phyloP scores from a whole-genome alignment of 106 monocot species.

The Dendrobium huoshanense region DNA sequence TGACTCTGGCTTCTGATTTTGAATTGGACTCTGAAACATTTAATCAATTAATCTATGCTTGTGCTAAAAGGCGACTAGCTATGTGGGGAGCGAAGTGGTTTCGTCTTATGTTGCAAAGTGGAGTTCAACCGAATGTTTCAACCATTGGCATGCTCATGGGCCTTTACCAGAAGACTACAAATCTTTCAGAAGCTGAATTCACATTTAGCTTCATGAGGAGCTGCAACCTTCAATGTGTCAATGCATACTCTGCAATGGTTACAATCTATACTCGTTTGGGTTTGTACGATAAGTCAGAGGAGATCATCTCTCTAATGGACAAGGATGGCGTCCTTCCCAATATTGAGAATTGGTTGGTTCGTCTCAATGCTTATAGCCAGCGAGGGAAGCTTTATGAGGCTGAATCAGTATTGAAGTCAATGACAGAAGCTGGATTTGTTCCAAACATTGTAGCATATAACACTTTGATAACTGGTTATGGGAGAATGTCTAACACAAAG shows the following conservation, averaged over 20 bases:
- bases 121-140: slow-evolving; percentile 49
- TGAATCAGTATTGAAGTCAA: slow-evolving; percentile 48
- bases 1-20: slow-evolving; percentile 45
- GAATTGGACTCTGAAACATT: slow-evolving; percentile 47
- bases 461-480: slow-evolving; percentile 92
- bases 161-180: slow-evolving; percentile 65
- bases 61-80: slow-evolving; percentile 52
- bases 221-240: slow-evolving; percentile 35
- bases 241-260: slow-evolving; percentile 79
- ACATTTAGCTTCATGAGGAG: slow-evolving; percentile 65
- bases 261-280: slow-evolving; percentile 73
- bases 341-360: slow-evolving; percentile 86
- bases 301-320: slow-evolving; percentile 62
- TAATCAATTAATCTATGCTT: slow-evolving; percentile 59
- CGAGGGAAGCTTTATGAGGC: slow-evolving; percentile 83
- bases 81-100: slow-evolving; percentile 66
- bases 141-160: slow-evolving; percentile 88
- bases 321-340: slow-evolving; percentile 61
- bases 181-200: slow-evolving; percentile 60
- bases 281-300: slow-evolving; percentile 52
- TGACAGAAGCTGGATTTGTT: slow-evolving; percentile 40
- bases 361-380: slow-evolving; percentile 76
- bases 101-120: slow-evolving; percentile 56
- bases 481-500: slow-evolving; percentile 42
- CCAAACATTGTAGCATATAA: slow-evolving; percentile 93